Conservation (phyloP, 192 early-diverging fungal genomes). For the Lobosporangium transversale region DNA sequence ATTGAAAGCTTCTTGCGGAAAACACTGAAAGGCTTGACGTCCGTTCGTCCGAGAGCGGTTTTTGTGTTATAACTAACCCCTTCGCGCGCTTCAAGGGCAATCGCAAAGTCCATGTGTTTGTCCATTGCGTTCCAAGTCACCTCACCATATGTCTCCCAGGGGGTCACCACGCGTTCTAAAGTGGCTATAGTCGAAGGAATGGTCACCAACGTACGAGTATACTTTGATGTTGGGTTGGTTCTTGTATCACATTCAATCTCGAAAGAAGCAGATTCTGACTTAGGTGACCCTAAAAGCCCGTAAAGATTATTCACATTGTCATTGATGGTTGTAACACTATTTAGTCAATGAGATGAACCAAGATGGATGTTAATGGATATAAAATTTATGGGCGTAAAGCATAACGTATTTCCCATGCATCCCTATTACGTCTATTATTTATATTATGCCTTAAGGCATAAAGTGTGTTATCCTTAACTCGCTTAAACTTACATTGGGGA, state of each 20-base stretch:
- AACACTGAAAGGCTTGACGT: conserved; percentile 38
- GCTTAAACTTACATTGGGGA: conserved; percentile 20
- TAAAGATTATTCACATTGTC: conserved; percentile 14
- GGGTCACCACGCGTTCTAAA: conserved; percentile 42
- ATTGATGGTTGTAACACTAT: conserved; percentile 9
- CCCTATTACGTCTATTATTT: no score
- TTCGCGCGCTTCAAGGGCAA: conserved; percentile 27
- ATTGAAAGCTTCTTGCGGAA: conserved; percentile 41
- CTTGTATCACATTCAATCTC: conserved; percentile 27
- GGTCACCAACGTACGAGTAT: conserved; percentile 11
- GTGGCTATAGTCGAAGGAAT: conserved; percentile 29
- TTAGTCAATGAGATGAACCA: no score
- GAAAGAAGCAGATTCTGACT: conserved; percentile 24
- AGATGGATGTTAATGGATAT: no score
- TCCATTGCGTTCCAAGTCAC: conserved; percentile 42
- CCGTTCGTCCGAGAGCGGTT: conserved; percentile 37
- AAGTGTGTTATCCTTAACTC: background rate
- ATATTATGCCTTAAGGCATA: no score
- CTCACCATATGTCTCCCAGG: conserved; percentile 41
- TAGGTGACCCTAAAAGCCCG: conserved; percentile 19
- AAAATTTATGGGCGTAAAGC: no score
- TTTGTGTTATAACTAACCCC: conserved; percentile 23
- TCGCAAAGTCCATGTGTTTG: conserved; percentile 34
- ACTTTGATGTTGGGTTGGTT: conserved; percentile 31
- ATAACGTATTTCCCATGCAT: no score